These are phyloP conservation scores for Calonectria crousiana DNA, from an alignment of 2,329 filamentous ascomycete species.

Conservation along the genomic window DNA sequence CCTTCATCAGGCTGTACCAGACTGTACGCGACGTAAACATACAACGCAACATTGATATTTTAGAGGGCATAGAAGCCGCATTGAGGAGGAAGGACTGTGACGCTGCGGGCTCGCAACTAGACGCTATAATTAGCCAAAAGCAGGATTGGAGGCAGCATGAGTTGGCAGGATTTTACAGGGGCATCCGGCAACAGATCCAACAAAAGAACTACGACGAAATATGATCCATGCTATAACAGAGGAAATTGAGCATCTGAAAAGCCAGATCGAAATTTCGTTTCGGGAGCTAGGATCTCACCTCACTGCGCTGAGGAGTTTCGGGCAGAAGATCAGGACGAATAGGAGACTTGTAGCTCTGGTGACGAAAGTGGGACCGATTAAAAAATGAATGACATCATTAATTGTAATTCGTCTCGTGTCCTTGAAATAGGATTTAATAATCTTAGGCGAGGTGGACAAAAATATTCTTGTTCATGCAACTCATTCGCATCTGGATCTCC, in stretches of 20 bases:
- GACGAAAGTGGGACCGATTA: background rate
- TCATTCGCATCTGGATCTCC: background rate
- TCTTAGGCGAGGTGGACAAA: background rate
- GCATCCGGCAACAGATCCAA: constrained; percentile 24
- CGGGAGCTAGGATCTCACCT: background rate
- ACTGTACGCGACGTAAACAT: background rate
- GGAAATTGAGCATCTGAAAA: constrained; percentile 14
- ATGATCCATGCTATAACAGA: constrained; percentile 14
- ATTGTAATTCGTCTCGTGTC: background rate
- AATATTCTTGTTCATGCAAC: background rate
- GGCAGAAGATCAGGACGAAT: background rate
- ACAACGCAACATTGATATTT: background rate
- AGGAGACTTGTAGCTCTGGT: background rate
- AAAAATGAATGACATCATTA: background rate
- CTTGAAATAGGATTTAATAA: background rate
- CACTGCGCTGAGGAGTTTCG: background rate
- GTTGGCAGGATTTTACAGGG: constrained; percentile 13
- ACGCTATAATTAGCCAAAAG: background rate
- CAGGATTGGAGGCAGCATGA: background rate
- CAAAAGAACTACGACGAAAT: constrained; percentile 7
- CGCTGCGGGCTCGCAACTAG: background rate
- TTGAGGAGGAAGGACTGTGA: background rate
- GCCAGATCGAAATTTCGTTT: constrained; percentile 10
- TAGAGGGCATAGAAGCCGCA: background rate
- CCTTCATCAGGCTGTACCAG: background rate